Base-by-base conservation (phyloP, 148 eudicot species). In the Bassia scoparia region DNA sequence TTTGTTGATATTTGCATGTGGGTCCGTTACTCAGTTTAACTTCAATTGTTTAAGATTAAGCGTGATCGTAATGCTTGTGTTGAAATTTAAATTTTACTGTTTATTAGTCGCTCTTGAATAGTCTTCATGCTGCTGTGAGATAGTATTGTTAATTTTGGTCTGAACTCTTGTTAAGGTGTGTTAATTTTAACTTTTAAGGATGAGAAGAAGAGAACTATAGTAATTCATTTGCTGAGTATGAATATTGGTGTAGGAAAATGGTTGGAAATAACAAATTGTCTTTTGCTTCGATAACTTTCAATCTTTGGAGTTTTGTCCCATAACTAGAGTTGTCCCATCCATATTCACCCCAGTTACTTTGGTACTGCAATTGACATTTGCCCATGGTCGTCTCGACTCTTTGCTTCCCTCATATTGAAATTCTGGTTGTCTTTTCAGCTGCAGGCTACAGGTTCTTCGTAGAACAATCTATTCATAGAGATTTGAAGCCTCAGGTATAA, bases 401-500 rank as follows among this genome's bases (percentile, higher is more conserved):
- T 43, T 29, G n/a, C n/a, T 35, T n/a, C 44, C 30, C 41, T 73
- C 18, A 69, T 71, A 5, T 71, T 23, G 18, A 38, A 69, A 65
- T 41, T 49, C 55, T 63, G 70, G 44, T 70, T 70, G 62, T 73
- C 41, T 69, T 38, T 72, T 72, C 88, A 85, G 88, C 86, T 81
- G 81, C 83, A 6, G 88, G 74, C 70, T 85, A 67, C 86, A 81
- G 63, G 86, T 81, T 73, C 86, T 85, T 63, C 80, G 84, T 56
- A 81, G 24, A 85, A 81, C 67, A 75, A 74, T 76, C 84, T 85
- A 85, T 85, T 65, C 88, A 85, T 75, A 83, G 88, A 83, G 88
- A 85, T 72, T 46, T 85, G 48, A 85, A 85, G 65, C 88, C 88
- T 11, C 88, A 85, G 84, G 88, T 85, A 71, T 30, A 30, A 58